These are phyloP conservation scores for Quercus berberidifolia DNA, from an alignment of 306 rosid species.

Conservation along the genomic window DNA sequence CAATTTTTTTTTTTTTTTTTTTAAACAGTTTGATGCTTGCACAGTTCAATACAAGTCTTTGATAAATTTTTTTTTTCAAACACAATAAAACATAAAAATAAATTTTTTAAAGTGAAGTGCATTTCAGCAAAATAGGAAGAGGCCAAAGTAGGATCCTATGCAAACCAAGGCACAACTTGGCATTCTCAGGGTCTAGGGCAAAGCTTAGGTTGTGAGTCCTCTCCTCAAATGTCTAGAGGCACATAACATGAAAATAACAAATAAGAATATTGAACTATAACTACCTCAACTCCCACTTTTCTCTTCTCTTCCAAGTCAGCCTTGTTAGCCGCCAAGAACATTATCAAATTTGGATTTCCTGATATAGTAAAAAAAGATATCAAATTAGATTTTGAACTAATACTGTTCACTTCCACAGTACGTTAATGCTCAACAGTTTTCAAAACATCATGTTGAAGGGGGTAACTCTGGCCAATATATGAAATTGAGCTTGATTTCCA, in stretches of 20 bases:
- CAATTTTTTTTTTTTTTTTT: too few species aligned
- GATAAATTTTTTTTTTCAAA: background rate
- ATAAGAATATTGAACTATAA: slow-evolving; percentile 1
- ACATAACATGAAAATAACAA: background rate
- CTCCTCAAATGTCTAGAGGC: background rate
- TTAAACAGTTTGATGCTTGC: background rate
- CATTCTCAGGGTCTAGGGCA: background rate
- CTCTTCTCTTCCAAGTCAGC: slow-evolving; percentile 66
- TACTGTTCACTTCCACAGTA: background rate
- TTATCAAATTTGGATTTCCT: slow-evolving; percentile 69
- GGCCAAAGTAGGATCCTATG: background rate
- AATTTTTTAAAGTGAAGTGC: background rate
- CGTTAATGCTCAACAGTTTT: background rate
- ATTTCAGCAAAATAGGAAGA: background rate
- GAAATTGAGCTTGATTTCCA: background rate
- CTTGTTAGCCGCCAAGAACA: slow-evolving; percentile 83
- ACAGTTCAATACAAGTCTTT: background rate
- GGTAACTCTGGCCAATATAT: background rate
- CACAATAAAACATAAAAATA: background rate
- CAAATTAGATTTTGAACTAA: slow-evolving; percentile 4
- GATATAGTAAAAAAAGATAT: slow-evolving; percentile 15
- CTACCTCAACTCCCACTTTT: slow-evolving; percentile 63
- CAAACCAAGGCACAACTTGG: background rate
- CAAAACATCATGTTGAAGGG: background rate
- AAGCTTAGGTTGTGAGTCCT: background rate